A percentile compares a stretch with the other conserved stretches of the same genome.
Evolutionary conservation across 1,284 basidiomycete species (phyloP).

Genomic region (Peniophora sp.): DNA sequence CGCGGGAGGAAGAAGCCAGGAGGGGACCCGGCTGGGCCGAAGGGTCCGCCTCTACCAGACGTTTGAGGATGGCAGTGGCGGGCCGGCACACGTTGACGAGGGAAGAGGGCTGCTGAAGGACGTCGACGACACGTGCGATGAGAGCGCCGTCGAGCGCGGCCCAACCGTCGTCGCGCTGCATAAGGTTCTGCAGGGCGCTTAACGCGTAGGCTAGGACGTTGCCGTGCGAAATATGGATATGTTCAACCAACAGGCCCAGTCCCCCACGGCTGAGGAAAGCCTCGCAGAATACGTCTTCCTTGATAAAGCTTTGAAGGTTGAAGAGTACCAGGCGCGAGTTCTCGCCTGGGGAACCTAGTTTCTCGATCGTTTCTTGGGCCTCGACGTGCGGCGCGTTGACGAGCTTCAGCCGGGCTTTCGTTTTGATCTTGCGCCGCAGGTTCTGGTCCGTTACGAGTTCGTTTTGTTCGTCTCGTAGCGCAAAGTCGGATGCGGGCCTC

Average conservation of each 20-base stretch:
- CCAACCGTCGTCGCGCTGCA: constrained; percentile 83
- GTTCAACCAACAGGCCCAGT: constrained; percentile 63
- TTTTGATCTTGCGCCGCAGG: constrained; percentile 73
- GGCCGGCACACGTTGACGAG: constrained; percentile 95
- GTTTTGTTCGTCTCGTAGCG: constrained; percentile 81
- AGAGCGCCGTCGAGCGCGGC: constrained; percentile 62
- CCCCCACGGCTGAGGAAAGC: constrained; percentile 82
- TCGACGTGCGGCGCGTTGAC: constrained; percentile 79
- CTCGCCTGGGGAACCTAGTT: constrained; percentile 57
- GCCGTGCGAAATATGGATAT: constrained; percentile 65
- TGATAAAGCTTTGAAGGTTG: constrained; percentile 79
- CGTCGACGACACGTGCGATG: constrained; percentile 73
- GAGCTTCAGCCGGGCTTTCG: constrained; percentile 79
- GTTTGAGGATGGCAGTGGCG: constrained; percentile 88
- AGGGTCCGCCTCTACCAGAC: constrained; percentile 78
- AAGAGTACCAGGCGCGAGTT: constrained; percentile 65
- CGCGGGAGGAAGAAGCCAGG: constrained; percentile 52
- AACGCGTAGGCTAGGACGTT: constrained; percentile 89
- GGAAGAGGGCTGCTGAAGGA: constrained; percentile 68
- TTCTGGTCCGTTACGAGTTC: constrained; percentile 91
- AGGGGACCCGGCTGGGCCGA: constrained; percentile 50
- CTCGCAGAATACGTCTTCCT: constrained; percentile 81
- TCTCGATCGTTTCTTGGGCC: constrained; percentile 73
- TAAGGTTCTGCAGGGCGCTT: constrained; percentile 78
- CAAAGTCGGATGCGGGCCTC: constrained; percentile 76